Evolutionary conservation across 106 monocot species (phyloP).

Genomic region (Narthecium ossifragum): DNA sequence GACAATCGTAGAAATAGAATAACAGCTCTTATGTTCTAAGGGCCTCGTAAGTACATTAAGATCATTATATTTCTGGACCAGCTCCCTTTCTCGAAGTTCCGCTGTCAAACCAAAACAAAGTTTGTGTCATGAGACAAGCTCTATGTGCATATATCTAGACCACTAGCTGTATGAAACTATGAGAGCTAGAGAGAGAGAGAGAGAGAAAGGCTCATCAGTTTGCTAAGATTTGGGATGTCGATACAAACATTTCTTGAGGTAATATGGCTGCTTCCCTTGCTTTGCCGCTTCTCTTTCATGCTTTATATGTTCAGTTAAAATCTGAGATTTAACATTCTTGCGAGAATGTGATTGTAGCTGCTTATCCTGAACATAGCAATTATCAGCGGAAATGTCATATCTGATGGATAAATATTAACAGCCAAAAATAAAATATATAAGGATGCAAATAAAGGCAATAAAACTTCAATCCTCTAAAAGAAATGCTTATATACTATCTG

Average conservation of each 20-base stretch:
- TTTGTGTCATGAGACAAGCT: neutral
- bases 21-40: no score
- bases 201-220: conserved; percentile 1
- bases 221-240: neutral
- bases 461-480: no score
- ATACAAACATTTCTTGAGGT: conserved; percentile 88
- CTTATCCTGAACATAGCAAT: conserved; percentile 69
- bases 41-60: conserved; percentile 49
- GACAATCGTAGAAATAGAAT: neutral
- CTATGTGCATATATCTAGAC: neutral
- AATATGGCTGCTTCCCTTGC: conserved; percentile 85
- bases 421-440: no score
- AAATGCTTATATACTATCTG: no score
- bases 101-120: conserved; percentile 39
- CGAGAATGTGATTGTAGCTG: conserved; percentile 54
- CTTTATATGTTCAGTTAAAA: conserved; percentile 78
- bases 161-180: neutral
- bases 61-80: conserved; percentile 72
- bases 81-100: conserved; percentile 69
- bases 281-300: conserved; percentile 89
- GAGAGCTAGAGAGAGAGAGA: conserved; percentile 8
- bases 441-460: no score
- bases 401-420: no score
- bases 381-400: no score
- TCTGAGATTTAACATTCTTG: conserved; percentile 48